Evolutionary conservation across 495 filamentous ascomycete genomes (phyloP), one percentile per base, ranked within the genome.

Genomic region (Hapsidospora chrysogenum): DNA sequence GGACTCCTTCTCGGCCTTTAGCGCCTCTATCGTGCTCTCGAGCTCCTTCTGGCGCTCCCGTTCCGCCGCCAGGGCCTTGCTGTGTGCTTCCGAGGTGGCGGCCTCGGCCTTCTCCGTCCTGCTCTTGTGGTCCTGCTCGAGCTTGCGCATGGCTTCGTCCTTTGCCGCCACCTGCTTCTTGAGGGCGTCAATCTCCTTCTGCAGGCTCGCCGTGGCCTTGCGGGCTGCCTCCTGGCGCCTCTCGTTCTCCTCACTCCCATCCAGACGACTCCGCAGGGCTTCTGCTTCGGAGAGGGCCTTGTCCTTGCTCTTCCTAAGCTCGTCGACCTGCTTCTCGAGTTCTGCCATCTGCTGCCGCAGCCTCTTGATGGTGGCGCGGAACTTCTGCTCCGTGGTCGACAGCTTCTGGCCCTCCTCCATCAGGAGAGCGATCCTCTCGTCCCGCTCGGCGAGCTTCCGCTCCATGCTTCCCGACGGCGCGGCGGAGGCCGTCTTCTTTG

Each of bases 371-470:
- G 75, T 76, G 10, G 72, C 76, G 27, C 85, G 64, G 41, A 89
- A 76, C 44, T 80, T 79, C 46, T 95, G 66, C 44, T 96, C 89
- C 11, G 73, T 77, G 45, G 78, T 81, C 3, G 79, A 80, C 9
- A 96, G 66, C 40, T 81, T 85, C 48, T 93, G 83, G 0, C 92
- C 89, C 56, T 97, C 89, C 46, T 92, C 77, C 55, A 97, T 77
- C 10, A 97, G 59, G 28, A 85, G 62, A 4, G 84, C 80, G 38
- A 95, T 89, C 43, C 82, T 78, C 43, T 87, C 83, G 41, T 95
- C 84, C 40, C 85, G 87, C 48, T 89, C 85, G 7, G 81, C 75
- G 7, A 94, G 55, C 45, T 80, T 82, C 50, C 76, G 81, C 35
- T 92, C 81, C 4, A 58, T 21, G 41, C 72, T 80, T 2, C 77